phyloP scores from a whole-genome alignment of 2,329 filamentous ascomycete species.

The Fusarium sambucinum region DNA sequence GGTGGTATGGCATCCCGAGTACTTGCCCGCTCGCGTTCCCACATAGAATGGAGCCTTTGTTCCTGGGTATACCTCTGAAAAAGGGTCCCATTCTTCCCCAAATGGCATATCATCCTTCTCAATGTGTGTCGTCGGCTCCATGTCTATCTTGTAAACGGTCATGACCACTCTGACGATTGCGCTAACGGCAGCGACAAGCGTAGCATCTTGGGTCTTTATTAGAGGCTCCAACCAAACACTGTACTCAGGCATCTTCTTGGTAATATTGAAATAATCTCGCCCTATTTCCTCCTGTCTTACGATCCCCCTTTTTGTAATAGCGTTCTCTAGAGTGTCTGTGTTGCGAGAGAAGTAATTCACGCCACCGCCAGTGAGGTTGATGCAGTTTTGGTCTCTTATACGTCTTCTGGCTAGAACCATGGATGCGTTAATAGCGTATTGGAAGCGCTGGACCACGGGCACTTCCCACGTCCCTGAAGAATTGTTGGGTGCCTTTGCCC shows the following conservation, averaged over 20 bases:
- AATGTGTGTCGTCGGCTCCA: background rate
- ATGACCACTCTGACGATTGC: constrained; percentile 11
- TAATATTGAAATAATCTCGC: background rate
- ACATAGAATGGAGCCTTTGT: background rate
- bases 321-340: background rate
- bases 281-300: background rate
- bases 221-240: constrained; percentile 6
- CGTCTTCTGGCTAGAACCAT: background rate
- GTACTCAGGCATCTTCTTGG: background rate
- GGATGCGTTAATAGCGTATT: background rate
- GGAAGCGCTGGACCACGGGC: constrained; percentile 3
- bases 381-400: background rate
- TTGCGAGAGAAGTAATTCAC: background rate
- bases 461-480: background rate
- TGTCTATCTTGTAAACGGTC: background rate
- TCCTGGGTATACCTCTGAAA: background rate
- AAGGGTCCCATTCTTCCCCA: background rate
- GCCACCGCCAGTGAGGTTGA: background rate
- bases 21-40: background rate
- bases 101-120: background rate
- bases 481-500: constrained; percentile 2
- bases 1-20: background rate
- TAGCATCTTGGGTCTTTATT: background rate
- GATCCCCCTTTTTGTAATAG: background rate
- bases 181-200: background rate